phyloP scores from a whole-genome alignment of 1,284 basidiomycete species.

The Stereum hirsutum region DNA sequence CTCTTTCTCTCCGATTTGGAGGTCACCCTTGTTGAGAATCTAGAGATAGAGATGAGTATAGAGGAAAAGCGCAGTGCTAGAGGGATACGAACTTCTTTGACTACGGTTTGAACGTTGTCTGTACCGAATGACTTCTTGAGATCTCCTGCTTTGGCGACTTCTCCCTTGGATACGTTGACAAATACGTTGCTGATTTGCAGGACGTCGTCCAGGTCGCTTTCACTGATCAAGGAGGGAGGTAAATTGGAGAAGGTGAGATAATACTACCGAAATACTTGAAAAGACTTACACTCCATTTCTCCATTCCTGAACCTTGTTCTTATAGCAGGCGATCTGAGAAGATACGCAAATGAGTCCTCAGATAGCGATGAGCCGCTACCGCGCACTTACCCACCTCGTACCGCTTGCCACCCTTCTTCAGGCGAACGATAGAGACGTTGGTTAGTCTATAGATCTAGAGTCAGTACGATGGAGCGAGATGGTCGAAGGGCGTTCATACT shows the following conservation, averaged over 20 bases:
- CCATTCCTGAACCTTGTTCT: conserved; percentile 99
- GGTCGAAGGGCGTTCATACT: conserved; percentile 38
- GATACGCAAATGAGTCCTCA: conserved; percentile 6
- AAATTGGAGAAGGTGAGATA: background rate
- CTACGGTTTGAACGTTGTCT: conserved; percentile 61
- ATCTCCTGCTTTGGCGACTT: conserved; percentile 84
- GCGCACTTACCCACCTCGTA: conserved; percentile 69
- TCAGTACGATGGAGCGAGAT: conserved; percentile 3
- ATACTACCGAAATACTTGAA: background rate
- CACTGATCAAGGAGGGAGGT: conserved; percentile 33
- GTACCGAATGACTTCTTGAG: conserved; percentile 89
- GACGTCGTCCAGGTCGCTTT: conserved; percentile 93
- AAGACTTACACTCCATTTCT: conserved; percentile 75
- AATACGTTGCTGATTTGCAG: conserved; percentile 97
- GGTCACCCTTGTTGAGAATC: conserved; percentile 94
- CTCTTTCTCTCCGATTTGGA: conserved; percentile 97
- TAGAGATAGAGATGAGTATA: conserved; percentile 19
- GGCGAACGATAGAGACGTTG: conserved; percentile 91
- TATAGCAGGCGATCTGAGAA: conserved; percentile 92
- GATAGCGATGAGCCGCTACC: background rate
- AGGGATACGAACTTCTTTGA: conserved; percentile 62
- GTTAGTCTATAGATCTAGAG: conserved; percentile 55
- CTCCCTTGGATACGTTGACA: conserved; percentile 94
- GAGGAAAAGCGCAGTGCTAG: background rate
- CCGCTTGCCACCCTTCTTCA: conserved; percentile 95